These are phyloP conservation scores for Tolypocladium nubicola DNA, from an alignment of 2,329 filamentous ascomycete species.

Conservation along the genomic window DNA sequence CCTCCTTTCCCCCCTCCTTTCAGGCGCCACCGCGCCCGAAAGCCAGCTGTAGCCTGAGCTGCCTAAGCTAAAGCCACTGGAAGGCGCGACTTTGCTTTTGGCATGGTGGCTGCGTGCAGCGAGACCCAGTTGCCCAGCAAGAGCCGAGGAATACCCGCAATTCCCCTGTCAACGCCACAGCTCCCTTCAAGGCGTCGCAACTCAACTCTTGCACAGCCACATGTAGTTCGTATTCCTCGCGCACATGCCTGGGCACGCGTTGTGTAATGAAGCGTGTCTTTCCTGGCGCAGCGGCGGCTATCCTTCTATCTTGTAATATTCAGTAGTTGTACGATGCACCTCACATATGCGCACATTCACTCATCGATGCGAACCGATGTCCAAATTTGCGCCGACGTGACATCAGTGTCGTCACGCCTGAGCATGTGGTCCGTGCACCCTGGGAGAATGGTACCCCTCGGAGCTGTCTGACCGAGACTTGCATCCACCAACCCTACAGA, in stretches of 20 bases:
- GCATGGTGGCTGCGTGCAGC: background rate
- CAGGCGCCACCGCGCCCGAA: conserved; percentile 4
- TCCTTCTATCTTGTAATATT: background rate
- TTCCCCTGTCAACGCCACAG: background rate
- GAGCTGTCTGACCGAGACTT: background rate
- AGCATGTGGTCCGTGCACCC: conserved; percentile 7
- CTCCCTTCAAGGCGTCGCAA: background rate
- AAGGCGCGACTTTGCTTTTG: background rate
- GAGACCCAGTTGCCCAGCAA: background rate
- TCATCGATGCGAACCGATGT: background rate
- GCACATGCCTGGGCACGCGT: background rate
- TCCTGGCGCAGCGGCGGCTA: background rate
- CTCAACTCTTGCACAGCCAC: background rate
- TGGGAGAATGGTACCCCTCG: conserved; percentile 1
- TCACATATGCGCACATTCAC: background rate
- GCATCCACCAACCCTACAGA: background rate
- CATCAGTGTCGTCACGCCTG: background rate
- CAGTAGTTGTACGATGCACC: background rate
- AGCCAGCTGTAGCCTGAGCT: background rate
- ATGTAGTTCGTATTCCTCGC: background rate
- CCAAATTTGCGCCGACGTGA: background rate
- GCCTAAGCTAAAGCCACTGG: background rate
- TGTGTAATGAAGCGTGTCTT: background rate
- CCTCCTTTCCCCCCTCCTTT: conserved; percentile 18
- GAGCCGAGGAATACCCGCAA: background rate